Percentiles rank a stretch among this genome's conserved stretches.
Conservation (phyloP, 176 grass and related monocot genomes). For the Oryza glumipatula region DNA sequence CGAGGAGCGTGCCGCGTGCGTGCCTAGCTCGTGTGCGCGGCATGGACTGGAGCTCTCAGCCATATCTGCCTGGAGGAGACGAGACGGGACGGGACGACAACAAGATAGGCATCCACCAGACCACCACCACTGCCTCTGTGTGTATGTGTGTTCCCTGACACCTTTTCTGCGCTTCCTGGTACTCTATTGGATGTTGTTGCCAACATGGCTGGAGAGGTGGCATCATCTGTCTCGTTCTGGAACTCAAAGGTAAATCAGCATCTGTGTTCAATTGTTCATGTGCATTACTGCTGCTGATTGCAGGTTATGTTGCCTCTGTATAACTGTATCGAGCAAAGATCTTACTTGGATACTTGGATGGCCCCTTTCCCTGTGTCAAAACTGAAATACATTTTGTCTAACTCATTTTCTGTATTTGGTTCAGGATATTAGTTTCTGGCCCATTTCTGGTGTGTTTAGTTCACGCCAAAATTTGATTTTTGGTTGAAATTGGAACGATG, state of each 20-base stretch:
- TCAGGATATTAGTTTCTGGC: slow-evolving; percentile 1
- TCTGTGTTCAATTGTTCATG: not conserved
- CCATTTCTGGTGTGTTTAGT: not conserved
- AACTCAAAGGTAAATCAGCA: slow-evolving; percentile 22
- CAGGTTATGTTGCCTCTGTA: not conserved
- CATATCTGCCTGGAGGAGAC: slow-evolving; percentile 19
- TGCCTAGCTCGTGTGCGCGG: not conserved
- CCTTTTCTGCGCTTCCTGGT: not conserved
- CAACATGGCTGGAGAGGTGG: not conserved
- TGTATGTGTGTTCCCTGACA: not conserved
- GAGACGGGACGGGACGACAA: not conserved
- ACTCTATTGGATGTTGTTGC: not conserved
- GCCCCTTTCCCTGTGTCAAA: not conserved
- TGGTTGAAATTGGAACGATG: no score
- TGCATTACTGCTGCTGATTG: slow-evolving; percentile 1
- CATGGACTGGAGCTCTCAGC: not conserved
- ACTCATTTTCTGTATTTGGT: slow-evolving; percentile 19
- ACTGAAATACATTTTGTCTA: not conserved
- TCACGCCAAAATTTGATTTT: no score
- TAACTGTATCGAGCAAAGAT: not conserved
- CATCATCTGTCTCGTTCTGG: slow-evolving; percentile 3
- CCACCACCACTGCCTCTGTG: not conserved
- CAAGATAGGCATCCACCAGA: not conserved
- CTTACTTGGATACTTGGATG: not conserved
- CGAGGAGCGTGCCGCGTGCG: not conserved